phyloP scores from a whole-genome alignment of 352 stramenopile species.

The Thalassiosira hispida region DNA sequence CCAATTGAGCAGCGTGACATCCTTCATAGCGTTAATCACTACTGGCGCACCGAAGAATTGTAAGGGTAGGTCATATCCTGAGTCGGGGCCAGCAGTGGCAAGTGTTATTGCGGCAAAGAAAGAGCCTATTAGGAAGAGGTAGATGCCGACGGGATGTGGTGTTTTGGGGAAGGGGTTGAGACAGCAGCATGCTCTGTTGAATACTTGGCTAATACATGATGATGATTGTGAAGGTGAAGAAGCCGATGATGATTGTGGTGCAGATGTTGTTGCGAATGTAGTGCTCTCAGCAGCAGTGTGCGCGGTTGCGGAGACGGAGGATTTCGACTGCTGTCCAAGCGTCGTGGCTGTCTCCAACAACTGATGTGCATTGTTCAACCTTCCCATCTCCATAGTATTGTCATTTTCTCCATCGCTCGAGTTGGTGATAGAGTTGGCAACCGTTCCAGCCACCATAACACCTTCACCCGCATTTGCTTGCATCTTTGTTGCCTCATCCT shows the following conservation, averaged over 20 bases:
- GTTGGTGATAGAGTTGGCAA: background rate
- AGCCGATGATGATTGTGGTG: background rate
- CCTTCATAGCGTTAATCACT: constrained; percentile 59
- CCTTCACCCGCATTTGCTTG: background rate
- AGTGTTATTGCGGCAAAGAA: constrained; percentile 58
- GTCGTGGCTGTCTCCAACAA: constrained; percentile 13
- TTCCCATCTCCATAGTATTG: constrained; percentile 45
- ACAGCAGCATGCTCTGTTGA: constrained; percentile 38
- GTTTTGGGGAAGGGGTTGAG: constrained; percentile 41
- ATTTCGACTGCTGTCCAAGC: background rate
- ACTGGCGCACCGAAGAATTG: constrained; percentile 62
- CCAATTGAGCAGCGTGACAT: constrained; percentile 62
- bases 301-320: background rate
- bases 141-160: constrained; percentile 67
- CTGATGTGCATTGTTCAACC: background rate
- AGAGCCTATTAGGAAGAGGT: constrained; percentile 66
- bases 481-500: background rate
- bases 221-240: background rate
- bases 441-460: background rate
- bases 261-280: constrained; percentile 9
- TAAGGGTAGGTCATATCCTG: constrained; percentile 51
- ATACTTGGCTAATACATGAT: constrained; percentile 13
- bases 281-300: background rate
- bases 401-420: background rate
- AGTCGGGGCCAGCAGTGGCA: constrained; percentile 35